phyloP scores from a whole-genome alignment of 192 early-diverging fungal genomes.

The Entomortierella chlamydospora region DNA sequence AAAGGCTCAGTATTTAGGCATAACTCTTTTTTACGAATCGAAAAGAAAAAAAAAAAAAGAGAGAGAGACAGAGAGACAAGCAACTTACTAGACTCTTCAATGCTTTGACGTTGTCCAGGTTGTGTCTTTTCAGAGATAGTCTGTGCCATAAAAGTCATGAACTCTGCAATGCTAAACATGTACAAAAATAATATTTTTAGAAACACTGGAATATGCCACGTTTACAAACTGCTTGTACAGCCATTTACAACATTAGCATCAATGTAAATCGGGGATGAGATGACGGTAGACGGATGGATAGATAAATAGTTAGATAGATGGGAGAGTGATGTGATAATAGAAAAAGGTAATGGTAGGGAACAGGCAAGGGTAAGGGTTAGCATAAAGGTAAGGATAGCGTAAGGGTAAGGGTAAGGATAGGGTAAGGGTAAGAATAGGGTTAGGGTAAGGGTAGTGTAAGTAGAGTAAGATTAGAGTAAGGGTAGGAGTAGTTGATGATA shows the following conservation, averaged over 20 bases:
- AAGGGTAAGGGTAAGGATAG: too few species aligned
- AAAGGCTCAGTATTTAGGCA: constrained; percentile 1
- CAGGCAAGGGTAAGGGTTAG: too few species aligned
- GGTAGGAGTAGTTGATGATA: constrained; percentile 13
- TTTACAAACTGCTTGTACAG: not conserved
- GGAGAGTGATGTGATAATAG: too few species aligned
- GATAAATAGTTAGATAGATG: too few species aligned
- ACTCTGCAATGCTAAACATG: constrained; percentile 78
- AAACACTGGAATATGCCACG: constrained; percentile 1
- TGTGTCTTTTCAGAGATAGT: constrained; percentile 89
- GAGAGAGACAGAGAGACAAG: not conserved
- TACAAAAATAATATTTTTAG: not conserved
- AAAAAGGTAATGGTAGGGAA: too few species aligned
- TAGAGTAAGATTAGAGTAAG: not conserved
- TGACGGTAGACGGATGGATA: too few species aligned
- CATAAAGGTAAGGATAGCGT: too few species aligned
- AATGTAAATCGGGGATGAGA: not conserved
- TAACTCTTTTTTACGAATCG: not conserved
- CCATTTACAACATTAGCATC: too few species aligned
- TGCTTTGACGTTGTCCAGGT: constrained; percentile 81
- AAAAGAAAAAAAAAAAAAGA: not conserved
- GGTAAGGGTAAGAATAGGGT: too few species aligned
- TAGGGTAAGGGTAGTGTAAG: not conserved
- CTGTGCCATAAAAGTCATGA: constrained; percentile 85
- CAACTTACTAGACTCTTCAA: constrained; percentile 80